phyloP scores from a whole-genome alignment of 129 eudicot genomes.

The Ambrosia trifida region DNA sequence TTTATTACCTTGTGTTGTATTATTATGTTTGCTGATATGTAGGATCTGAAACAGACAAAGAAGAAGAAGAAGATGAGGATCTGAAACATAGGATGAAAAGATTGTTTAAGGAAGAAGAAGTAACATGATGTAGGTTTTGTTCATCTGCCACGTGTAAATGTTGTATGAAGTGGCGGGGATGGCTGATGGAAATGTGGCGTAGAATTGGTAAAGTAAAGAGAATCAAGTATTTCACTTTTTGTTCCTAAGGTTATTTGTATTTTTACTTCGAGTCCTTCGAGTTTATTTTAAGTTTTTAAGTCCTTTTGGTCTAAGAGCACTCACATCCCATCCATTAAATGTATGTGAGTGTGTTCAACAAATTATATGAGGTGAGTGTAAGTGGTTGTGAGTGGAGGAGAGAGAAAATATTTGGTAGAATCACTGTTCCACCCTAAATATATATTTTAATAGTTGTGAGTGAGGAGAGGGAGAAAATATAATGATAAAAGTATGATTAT shows the following conservation, averaged over 20 bases:
- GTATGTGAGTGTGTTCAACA: no score
- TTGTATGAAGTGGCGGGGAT: constrained; percentile 39
- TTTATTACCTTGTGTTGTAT: constrained; percentile 26
- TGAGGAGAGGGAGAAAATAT: no score
- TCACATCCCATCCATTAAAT: not conserved
- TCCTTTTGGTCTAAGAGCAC: not conserved
- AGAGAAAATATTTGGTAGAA: no score
- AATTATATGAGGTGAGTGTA: no score
- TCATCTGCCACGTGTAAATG: constrained; percentile 38
- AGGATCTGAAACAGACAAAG: constrained; percentile 27
- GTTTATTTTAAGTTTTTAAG: not conserved
- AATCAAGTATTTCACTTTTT: not conserved
- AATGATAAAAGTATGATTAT: no score
- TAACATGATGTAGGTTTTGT: constrained; percentile 20
- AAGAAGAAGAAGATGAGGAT: constrained; percentile 12
- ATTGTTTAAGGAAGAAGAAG: constrained; percentile 10
- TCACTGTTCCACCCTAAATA: no score
- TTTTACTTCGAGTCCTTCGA: not conserved
- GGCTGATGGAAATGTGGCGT: constrained; percentile 31
- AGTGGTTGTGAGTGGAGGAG: no score
- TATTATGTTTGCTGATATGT: not conserved
- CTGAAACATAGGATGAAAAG: constrained; percentile 28
- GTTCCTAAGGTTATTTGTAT: not conserved
- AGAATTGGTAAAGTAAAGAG: constrained; percentile 30
- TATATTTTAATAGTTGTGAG: no score